phyloP scores from a whole-genome alignment of 2,329 filamentous ascomycete genomes.

The Elsinoe australis region DNA sequence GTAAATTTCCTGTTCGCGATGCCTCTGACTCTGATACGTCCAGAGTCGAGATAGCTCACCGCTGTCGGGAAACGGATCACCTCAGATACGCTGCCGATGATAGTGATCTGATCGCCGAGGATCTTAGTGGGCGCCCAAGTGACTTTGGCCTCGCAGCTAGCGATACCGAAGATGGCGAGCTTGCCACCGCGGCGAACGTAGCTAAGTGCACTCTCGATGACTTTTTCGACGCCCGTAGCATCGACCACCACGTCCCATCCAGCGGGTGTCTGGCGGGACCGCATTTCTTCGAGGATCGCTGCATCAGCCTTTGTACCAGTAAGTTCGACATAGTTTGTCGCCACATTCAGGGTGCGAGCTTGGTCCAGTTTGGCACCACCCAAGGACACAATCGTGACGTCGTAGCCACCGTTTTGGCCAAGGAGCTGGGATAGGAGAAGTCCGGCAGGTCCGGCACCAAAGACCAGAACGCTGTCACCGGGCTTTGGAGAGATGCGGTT shows the following conservation, averaged over 20 bases:
- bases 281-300: constrained; percentile 53
- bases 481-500: constrained; percentile 61
- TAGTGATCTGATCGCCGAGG: constrained; percentile 60
- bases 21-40: constrained; percentile 56
- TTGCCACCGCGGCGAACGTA: constrained; percentile 65
- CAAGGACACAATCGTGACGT: constrained; percentile 39
- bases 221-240: constrained; percentile 60
- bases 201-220: constrained; percentile 63
- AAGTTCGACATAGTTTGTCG: constrained; percentile 42
- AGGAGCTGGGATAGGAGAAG: constrained; percentile 57
- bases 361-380: constrained; percentile 62
- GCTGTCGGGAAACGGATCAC: constrained; percentile 40
- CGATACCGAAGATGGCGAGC: constrained; percentile 65
- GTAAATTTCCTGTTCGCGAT: constrained; percentile 68
- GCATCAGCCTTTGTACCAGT: constrained; percentile 45
- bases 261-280: constrained; percentile 54
- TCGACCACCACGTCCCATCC: constrained; percentile 68
- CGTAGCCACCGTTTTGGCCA: constrained; percentile 58
- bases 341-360: constrained; percentile 44
- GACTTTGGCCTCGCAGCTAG: constrained; percentile 54
- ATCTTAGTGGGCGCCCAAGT: constrained; percentile 66
- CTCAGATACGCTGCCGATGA: constrained; percentile 65
- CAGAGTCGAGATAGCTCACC: constrained; percentile 43
- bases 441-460: constrained; percentile 60
- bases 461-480: constrained; percentile 57